A percentile compares a stretch with the other conserved stretches of the same genome.
These are phyloP conservation scores for Knufia fluminis DNA, from an alignment of 2,329 filamentous ascomycete species.

Conservation along the genomic window DNA sequence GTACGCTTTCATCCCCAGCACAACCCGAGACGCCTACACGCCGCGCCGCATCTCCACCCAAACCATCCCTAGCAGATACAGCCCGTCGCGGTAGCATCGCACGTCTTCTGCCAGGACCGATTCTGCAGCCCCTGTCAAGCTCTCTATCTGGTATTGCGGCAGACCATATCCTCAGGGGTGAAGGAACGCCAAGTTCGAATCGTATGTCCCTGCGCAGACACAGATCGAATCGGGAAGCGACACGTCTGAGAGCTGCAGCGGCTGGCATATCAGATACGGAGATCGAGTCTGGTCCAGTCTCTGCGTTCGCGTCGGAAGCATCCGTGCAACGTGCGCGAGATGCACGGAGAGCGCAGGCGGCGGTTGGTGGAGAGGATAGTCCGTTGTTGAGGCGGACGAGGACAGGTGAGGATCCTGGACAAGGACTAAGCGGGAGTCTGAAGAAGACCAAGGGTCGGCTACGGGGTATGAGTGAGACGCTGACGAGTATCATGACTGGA, in stretches of 20 bases:
- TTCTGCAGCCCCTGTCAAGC: constrained; percentile 52
- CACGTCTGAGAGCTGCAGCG: neutral
- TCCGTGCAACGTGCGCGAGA: neutral
- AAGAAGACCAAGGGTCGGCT: constrained; percentile 5
- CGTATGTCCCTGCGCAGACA: constrained; percentile 14
- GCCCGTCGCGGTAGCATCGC: constrained; percentile 27
- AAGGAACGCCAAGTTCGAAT: constrained; percentile 27
- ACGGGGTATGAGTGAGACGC: constrained; percentile 12
- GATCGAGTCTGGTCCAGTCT: neutral
- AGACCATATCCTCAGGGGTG: constrained; percentile 52
- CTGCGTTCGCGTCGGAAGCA: constrained; percentile 1
- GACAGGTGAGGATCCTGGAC: neutral
- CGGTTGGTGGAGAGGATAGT: constrained; percentile 1
- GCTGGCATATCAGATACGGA: neutral
- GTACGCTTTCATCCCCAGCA: constrained; percentile 16
- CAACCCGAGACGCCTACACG: constrained; percentile 17
- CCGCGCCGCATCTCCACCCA: constrained; percentile 14
- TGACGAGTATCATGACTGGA: constrained; percentile 7
- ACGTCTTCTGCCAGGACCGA: constrained; percentile 48
- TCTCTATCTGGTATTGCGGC: constrained; percentile 56
- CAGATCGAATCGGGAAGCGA: constrained; percentile 11
- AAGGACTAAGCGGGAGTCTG: constrained; percentile 1
- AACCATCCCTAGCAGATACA: constrained; percentile 12
- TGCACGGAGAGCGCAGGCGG: constrained; percentile 1
- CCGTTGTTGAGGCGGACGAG: neutral